These are phyloP conservation scores for Verticillium klebahnii DNA, from an alignment of 2,329 filamentous ascomycete species.

Conservation along the genomic window DNA sequence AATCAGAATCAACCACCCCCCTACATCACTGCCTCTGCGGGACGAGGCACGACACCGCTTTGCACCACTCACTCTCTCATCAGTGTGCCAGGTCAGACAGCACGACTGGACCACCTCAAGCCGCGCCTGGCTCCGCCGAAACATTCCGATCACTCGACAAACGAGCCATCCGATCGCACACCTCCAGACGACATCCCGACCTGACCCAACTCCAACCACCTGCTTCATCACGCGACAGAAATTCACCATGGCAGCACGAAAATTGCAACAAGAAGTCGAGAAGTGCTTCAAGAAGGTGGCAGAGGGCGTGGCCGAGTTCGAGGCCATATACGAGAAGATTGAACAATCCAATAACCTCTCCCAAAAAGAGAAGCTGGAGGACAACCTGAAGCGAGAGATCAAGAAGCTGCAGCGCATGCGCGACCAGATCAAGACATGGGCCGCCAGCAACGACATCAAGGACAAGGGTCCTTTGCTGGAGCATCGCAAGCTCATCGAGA, in stretches of 20 bases:
- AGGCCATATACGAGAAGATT: conserved; percentile 96
- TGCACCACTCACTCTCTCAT: not conserved
- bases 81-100: not conserved
- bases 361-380: conserved; percentile 97
- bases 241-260: conserved; percentile 82
- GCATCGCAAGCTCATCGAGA: conserved; percentile 94
- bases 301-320: conserved; percentile 89
- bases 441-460: conserved; percentile 97
- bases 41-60: not conserved
- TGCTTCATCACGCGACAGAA: not conserved
- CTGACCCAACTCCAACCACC: not conserved
- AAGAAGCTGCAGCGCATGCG: conserved; percentile 97
- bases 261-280: conserved; percentile 96
- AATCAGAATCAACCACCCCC: not conserved
- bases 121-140: not conserved
- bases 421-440: conserved; percentile 99
- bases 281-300: conserved; percentile 99
- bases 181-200: not conserved
- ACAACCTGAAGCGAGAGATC: conserved; percentile 97
- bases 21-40: not conserved
- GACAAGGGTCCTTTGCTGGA: conserved; percentile 95
- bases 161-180: not conserved
- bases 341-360: conserved; percentile 86
- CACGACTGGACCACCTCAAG: not conserved
- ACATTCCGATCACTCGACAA: not conserved